Conservation (phyloP, 2,329 filamentous ascomycete genomes). For the Aspergillus costaricaensis region DNA sequence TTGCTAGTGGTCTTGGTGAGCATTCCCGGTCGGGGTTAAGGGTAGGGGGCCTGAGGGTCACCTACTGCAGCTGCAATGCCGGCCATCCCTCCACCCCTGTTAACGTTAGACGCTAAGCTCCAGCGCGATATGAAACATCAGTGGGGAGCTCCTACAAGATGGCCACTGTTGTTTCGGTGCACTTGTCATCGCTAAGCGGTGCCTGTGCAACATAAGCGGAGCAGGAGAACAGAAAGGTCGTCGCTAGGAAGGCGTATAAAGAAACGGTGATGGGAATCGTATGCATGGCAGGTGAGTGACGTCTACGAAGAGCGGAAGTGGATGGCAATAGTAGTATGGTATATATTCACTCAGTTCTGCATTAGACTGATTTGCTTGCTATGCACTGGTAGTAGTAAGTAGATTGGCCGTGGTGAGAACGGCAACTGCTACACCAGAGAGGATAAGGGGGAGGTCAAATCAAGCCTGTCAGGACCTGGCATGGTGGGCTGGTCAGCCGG, state of each 20-base stretch:
- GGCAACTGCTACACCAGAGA: background rate
- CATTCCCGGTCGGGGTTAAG: background rate
- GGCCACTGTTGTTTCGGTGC: slow-evolving; percentile 36
- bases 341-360: background rate
- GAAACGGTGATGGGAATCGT: background rate
- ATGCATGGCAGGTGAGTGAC: background rate
- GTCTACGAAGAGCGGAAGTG: background rate
- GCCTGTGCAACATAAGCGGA: slow-evolving; percentile 23
- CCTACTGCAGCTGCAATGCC: slow-evolving; percentile 63
- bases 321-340: background rate
- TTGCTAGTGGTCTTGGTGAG: slow-evolving; percentile 46
- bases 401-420: background rate
- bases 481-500: background rate
- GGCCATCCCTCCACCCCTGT: slow-evolving; percentile 60
- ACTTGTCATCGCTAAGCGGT: slow-evolving; percentile 20
- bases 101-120: slow-evolving; percentile 4
- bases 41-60: background rate
- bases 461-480: background rate
- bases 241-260: background rate
- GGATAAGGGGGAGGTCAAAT: background rate
- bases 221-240: background rate
- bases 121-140: background rate
- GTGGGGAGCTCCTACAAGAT: slow-evolving; percentile 30
- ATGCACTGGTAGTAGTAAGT: background rate
- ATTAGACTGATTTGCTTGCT: slow-evolving; percentile 1